Conservation (phyloP, 202 grass and related monocot species). For the Panicum hallii region DNA sequence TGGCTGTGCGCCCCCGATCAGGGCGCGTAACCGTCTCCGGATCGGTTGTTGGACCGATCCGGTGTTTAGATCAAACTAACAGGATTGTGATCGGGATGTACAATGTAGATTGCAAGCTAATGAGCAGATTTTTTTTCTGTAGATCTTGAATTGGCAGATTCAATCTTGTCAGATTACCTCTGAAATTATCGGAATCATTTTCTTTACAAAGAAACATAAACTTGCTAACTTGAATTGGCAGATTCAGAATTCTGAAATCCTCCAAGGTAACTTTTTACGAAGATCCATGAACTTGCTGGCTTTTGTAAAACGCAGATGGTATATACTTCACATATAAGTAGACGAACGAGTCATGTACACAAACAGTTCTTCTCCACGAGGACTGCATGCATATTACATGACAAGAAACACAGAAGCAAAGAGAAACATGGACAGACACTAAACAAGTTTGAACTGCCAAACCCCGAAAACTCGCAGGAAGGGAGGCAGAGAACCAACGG, state of each 20-base stretch:
- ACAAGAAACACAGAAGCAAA: conserved; percentile 17
- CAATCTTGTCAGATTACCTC: neutral
- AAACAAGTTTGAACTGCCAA: conserved; percentile 53
- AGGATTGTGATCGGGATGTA: no score
- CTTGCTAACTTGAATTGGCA: neutral
- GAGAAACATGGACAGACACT: conserved; percentile 42
- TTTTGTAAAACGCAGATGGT: neutral
- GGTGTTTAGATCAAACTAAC: no score
- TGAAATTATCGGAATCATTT: neutral
- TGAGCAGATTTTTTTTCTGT: neutral
- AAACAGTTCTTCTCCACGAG: conserved; percentile 8
- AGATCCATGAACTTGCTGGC: no score
- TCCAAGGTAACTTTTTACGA: neutral
- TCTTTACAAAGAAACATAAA: neutral
- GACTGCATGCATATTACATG: conserved; percentile 23
- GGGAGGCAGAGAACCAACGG: conserved; percentile 47
- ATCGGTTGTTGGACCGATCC: no score
- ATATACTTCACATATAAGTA: conserved; percentile 16
- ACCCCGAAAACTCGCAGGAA: conserved; percentile 43
- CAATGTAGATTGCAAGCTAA: neutral
- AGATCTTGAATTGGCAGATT: neutral
- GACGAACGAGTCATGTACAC: conserved; percentile 23
- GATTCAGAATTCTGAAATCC: neutral
- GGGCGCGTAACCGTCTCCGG: no score
- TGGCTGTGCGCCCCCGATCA: no score